Percentiles rank a stretch among this genome's conserved stretches.
Evolutionary conservation across 2,329 filamentous ascomycete species (phyloP).

Genomic region (Penicillium sp.): DNA sequence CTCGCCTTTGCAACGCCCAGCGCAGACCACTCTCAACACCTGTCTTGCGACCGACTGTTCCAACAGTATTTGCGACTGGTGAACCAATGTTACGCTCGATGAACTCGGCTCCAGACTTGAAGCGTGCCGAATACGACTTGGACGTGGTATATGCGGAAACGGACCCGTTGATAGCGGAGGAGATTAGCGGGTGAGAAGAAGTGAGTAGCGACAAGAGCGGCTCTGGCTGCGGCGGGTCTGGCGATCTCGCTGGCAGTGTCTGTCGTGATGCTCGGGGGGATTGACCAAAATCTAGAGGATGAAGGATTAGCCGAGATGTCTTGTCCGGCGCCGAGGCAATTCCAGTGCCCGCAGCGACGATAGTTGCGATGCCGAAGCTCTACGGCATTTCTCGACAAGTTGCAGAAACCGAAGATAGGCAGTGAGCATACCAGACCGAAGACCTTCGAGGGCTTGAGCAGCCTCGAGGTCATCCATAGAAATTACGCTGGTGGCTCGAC

Average conservation of each 20-base stretch:
- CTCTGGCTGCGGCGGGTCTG: conserved; percentile 64
- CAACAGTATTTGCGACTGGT: conserved; percentile 84
- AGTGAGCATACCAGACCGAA: conserved; percentile 69
- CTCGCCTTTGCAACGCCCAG: conserved; percentile 70
- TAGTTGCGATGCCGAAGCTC: not conserved
- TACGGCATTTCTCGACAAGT: not conserved
- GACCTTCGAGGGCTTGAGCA: conserved; percentile 75
- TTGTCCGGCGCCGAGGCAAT: conserved; percentile 1
- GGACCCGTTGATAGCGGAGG: conserved; percentile 82
- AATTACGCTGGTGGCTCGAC: conserved; percentile 53
- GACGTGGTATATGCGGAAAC: conserved; percentile 84
- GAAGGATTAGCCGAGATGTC: conserved; percentile 20
- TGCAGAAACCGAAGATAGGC: not conserved
- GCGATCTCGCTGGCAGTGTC: conserved; percentile 40
- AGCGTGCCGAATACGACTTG: conserved; percentile 87
- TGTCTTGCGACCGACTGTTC: conserved; percentile 80
- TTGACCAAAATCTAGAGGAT: conserved; percentile 67
- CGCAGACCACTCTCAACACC: conserved; percentile 87
- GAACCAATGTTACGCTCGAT: conserved; percentile 84
- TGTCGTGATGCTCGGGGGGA: conserved; percentile 60
- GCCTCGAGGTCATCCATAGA: conserved; percentile 62
- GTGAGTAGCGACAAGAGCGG: conserved; percentile 86
- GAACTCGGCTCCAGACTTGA: conserved; percentile 88
- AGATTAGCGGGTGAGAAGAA: conserved; percentile 84
- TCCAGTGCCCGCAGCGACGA: not conserved